Percentiles rank a stretch among this genome's conserved stretches.
phyloP scores from a whole-genome alignment of 2,329 filamentous ascomycete genomes.

The Aspergillus pseudotamarii region DNA sequence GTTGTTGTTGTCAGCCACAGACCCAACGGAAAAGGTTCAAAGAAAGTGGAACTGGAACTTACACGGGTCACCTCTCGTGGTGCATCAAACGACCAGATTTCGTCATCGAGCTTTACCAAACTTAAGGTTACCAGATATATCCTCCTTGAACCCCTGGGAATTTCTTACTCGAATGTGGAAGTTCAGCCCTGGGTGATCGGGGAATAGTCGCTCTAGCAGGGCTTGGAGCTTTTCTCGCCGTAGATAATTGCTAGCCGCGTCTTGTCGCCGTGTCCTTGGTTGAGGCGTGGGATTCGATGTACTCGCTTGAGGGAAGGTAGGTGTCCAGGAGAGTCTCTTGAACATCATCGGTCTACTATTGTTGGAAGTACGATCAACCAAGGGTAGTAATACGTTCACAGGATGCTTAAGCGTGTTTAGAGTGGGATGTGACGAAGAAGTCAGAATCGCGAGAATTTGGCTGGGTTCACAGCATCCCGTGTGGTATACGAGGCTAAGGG shows the following conservation, averaged over 20 bases:
- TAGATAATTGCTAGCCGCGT: constrained; percentile 19
- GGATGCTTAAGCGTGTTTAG: not conserved
- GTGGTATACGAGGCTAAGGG: not conserved
- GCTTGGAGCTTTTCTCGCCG: constrained; percentile 19
- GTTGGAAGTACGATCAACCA: not conserved
- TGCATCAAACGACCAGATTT: constrained; percentile 24
- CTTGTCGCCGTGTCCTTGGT: constrained; percentile 14
- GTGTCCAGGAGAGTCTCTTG: not conserved
- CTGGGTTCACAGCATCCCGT: not conserved
- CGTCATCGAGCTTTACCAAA: constrained; percentile 17
- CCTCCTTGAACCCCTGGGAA: not conserved
- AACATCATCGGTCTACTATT: not conserved
- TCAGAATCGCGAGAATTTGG: not conserved
- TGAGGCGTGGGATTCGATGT: not conserved
- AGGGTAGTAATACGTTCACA: not conserved
- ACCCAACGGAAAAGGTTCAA: not conserved
- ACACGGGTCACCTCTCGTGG: constrained; percentile 23
- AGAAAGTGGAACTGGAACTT: constrained; percentile 4
- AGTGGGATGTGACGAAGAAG: not conserved
- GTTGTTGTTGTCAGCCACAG: constrained; percentile 6
- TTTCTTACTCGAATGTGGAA: constrained; percentile 25
- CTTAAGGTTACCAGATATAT: not conserved
- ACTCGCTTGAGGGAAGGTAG: not conserved
- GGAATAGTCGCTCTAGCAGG: constrained; percentile 24
- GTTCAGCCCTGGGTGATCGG: constrained; percentile 19